Conservation (phyloP, 768 basidiomycete species). For the Gloeophyllum trabeum region DNA sequence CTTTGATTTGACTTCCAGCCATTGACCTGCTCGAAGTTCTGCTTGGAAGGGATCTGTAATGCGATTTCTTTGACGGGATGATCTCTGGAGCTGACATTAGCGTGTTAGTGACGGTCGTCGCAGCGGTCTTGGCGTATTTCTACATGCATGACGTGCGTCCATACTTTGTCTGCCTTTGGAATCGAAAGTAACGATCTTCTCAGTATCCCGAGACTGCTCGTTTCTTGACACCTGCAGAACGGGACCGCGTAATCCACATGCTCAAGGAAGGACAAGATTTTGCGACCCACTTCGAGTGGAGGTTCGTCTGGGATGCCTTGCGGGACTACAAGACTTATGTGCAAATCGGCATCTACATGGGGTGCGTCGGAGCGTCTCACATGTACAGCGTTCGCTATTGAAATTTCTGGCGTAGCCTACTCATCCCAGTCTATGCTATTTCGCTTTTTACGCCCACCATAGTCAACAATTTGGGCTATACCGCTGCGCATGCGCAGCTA, state of each 20-base stretch:
- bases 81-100: neutral
- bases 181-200: neutral
- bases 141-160: slow-evolving; percentile 25
- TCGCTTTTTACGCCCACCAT: slow-evolving; percentile 23
- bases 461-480: slow-evolving; percentile 29
- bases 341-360: slow-evolving; percentile 21
- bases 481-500: slow-evolving; percentile 30
- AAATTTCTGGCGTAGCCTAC: slow-evolving; percentile 17
- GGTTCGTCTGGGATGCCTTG: slow-evolving; percentile 23
- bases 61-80: neutral
- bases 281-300: slow-evolving; percentile 20
- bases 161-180: neutral
- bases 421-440: slow-evolving; percentile 35
- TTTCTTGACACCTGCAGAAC: slow-evolving; percentile 26
- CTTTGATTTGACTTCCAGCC: neutral
- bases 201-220: slow-evolving; percentile 32
- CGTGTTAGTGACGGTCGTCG: slow-evolving; percentile 23
- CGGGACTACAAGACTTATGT: slow-evolving; percentile 20
- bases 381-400: neutral
- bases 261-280: slow-evolving; percentile 18
- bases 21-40: slow-evolving; percentile 20
- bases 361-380: slow-evolving; percentile 11
- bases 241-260: slow-evolving; percentile 16
- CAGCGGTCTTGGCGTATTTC: slow-evolving; percentile 28
- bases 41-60: slow-evolving; percentile 30